Evolutionary conservation across 116 monocot species (phyloP).

Genomic region (Zostera marina): DNA sequence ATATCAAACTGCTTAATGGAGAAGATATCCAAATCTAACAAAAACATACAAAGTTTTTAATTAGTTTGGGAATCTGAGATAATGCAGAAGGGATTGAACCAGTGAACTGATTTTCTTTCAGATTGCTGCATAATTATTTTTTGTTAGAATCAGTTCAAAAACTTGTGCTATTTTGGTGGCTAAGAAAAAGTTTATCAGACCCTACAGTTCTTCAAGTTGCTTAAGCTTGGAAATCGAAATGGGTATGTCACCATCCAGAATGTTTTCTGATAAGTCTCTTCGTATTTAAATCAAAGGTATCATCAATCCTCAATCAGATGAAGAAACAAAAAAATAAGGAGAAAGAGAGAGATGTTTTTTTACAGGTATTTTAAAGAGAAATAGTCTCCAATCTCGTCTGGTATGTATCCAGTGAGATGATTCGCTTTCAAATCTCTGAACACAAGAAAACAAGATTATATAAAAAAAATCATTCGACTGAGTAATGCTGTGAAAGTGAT

Average conservation of each 20-base stretch:
- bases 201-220: constrained; percentile 77
- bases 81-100: constrained; percentile 92
- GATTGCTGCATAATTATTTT: constrained; percentile 37
- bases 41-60: constrained; percentile 63
- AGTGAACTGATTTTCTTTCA: constrained; percentile 81
- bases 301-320: background rate
- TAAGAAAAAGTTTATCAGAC: background rate
- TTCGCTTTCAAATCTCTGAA: constrained; percentile 24
- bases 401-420: constrained; percentile 64
- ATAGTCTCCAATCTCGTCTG: constrained; percentile 93
- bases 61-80: constrained; percentile 92
- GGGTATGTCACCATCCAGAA: constrained; percentile 74
- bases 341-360: background rate
- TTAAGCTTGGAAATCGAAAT: constrained; percentile 94
- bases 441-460: background rate
- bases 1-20: background rate
- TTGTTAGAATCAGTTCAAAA: background rate
- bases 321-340: too few species aligned
- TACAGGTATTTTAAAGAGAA: constrained; percentile 79
- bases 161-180: background rate
- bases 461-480: too few species aligned
- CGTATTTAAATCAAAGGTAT: background rate
- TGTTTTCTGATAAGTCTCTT: constrained; percentile 11
- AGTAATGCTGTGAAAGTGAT: too few species aligned
- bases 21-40: background rate